Evolutionary conservation across 2,329 filamentous ascomycete species (phyloP), one percentile per base, ranked within the genome.

Genomic region (Coniochaeta hoffmannii): DNA sequence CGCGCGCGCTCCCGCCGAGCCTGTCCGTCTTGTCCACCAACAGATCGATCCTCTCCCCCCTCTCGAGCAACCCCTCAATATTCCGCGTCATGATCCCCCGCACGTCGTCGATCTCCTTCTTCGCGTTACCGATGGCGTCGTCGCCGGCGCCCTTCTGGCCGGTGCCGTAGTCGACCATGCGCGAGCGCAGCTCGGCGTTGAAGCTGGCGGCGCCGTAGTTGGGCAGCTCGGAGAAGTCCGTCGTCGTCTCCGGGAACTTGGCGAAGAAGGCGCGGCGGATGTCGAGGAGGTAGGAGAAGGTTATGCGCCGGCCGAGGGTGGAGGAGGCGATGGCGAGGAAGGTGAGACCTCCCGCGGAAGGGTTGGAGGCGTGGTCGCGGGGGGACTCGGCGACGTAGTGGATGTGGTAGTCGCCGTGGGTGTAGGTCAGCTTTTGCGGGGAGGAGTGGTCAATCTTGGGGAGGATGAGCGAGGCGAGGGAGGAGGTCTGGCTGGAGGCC

Each of bases 21-120:
- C 91, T 80, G 69, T 97, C 93, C 51, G 95, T 99, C 83, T 99
- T 97, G 71, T 97, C 92, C 22, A 99, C 92, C 49, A 99, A 75
- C 62, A 97, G 71, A 73, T 97, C 91, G 67, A 99, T 93, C 60
- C 93, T 80, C 80, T 99, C 94, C 35, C 94, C 92, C 32, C 92
- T 79, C 79, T 96, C 90, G 38, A 96, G 75, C 60, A 96, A 80
- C 53, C 88, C 82, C 78, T 96, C 92, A 61, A 97, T 96, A 69
- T 96, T 96, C 75, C 91, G 86, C 56, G 90, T 95, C 92, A 96
- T 96, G 69, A 96, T 95, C 60, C 91, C 89, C 55, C 88, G 77
- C 53, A 96, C 91, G 65, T 90, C 92, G 62, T 97, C 92, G 64
- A 99, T 97, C 74, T 97, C 94, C 56, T 84, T 80, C 71, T 90